Evolutionary conservation across 352 stramenopile genomes (phyloP), one percentile per base, ranked within the genome.

Genomic region (Pythium rishiriense): DNA sequence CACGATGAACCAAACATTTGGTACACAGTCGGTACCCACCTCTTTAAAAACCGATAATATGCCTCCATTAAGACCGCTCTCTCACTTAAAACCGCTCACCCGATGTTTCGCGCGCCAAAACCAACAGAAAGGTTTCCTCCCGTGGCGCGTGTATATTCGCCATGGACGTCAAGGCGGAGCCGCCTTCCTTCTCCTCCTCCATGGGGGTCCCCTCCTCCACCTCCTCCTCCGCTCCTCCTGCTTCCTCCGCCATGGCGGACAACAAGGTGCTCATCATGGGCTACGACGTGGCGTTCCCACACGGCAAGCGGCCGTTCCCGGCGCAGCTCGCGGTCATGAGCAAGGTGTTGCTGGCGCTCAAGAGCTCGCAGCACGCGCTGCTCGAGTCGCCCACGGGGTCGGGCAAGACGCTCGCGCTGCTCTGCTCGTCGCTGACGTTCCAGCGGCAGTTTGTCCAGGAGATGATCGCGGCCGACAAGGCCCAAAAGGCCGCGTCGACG

Each of bases 291-390:
- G 80, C 73, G 37, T 96, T 96, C 62, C 84, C 87, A 0, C 66
- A 70, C 14, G 85, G 84, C 58, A 96, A 94, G 74, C 74, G 74
- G 60, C 87, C 87, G 54, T 96, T 96, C 62, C 85, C 87, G 3
- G 83, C 87, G 42, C 87, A 96, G 61, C 66, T 96, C 28, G 86
- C 84, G 1, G 86, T 96, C 37, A 96, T 96, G 88, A 93, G 78
- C 71, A 93, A 93, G 48, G 85, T 93, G 56, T 60, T 96, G 37
- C 62, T 82, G 35, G 87, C 88, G 46, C 75, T 96, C 42, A 94
- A 95, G 64, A 88, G 70, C 29, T 41, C 76, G 11, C 82, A 95
- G 58, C 89, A 96, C 56, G 88, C 88, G 47, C 70, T 96, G 52
- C 69, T 96, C 24, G 88, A 96, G 70, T 94, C 84, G 14, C 88